phyloP scores from a whole-genome alignment of 2,329 filamentous ascomycete genomes.

The Venturia asperata region DNA sequence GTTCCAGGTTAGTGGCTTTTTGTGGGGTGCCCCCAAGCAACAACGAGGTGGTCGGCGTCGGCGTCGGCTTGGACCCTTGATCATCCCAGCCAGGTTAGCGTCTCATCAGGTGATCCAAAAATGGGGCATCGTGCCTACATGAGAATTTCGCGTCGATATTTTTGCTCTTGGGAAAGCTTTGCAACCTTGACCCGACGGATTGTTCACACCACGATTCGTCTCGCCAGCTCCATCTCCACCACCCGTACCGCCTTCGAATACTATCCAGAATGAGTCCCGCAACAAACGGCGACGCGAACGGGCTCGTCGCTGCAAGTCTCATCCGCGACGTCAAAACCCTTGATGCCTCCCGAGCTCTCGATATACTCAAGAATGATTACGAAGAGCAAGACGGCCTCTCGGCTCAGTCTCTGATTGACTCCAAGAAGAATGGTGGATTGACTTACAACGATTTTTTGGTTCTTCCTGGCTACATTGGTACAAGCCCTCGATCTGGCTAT shows the following conservation, averaged over 20 bases:
- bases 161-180: conserved; percentile 43
- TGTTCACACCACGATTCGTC: conserved; percentile 23
- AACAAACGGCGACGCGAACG: conserved; percentile 54
- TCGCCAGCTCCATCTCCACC: neutral
- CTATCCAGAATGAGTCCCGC: conserved; percentile 54
- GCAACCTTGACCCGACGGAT: conserved; percentile 52
- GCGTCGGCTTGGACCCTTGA: conserved; percentile 14
- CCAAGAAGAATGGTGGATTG: conserved; percentile 82
- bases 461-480: conserved; percentile 91
- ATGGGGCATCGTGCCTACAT: neutral
- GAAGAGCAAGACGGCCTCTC: conserved; percentile 75
- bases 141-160: conserved; percentile 20
- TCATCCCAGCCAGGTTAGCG: too few relatives aligned
- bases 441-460: conserved; percentile 99
- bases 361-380: conserved; percentile 73
- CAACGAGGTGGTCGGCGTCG: neutral
- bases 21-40: neutral
- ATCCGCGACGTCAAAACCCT: conserved; percentile 47
- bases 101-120: too few relatives aligned
- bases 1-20: too few relatives aligned
- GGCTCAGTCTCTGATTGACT: conserved; percentile 80
- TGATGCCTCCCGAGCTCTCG: conserved; percentile 68
- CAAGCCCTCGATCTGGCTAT: conserved; percentile 21
- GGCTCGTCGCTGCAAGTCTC: conserved; percentile 12
- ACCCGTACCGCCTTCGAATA: neutral